Conservation (phyloP, 2,329 filamentous ascomycete species). For the Pseudogymnoascus sp. region DNA sequence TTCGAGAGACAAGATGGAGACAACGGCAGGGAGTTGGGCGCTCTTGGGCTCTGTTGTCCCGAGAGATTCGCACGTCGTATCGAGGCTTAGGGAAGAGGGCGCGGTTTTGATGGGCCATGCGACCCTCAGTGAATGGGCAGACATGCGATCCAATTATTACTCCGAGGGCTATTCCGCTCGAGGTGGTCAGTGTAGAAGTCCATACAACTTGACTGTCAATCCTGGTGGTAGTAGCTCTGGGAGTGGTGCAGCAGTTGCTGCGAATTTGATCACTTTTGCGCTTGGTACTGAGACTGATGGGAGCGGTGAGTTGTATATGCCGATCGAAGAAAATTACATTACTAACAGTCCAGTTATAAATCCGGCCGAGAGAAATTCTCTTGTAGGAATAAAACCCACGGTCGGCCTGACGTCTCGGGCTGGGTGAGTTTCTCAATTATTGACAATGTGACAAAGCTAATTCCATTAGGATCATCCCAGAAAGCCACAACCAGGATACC, state of each 20-base stretch:
- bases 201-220: constrained; percentile 61
- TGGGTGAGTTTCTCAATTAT: constrained; percentile 26
- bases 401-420: constrained; percentile 61
- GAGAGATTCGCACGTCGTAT: constrained; percentile 58
- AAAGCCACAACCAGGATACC: constrained; percentile 58
- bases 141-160: constrained; percentile 59
- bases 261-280: constrained; percentile 54
- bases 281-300: constrained; percentile 70
- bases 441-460: constrained; percentile 33
- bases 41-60: constrained; percentile 58
- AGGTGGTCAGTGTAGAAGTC: constrained; percentile 54
- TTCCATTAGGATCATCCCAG: constrained; percentile 53
- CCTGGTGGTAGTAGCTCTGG: constrained; percentile 64
- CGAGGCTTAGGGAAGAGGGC: constrained; percentile 48
- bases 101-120: constrained; percentile 65
- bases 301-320: constrained; percentile 34
- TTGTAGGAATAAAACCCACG: constrained; percentile 70
- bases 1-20: constrained; percentile 62
- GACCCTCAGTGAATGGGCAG: constrained; percentile 65
- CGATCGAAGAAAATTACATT: constrained; percentile 11
- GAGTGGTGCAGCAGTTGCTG: constrained; percentile 54
- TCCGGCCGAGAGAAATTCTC: constrained; percentile 58
- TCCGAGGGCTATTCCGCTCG: constrained; percentile 59
- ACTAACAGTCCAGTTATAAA: constrained; percentile 46
- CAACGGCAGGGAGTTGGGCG: constrained; percentile 62